phyloP scores from a whole-genome alignment of 768 basidiomycete species.

The Hypsizygus marmoreus region DNA sequence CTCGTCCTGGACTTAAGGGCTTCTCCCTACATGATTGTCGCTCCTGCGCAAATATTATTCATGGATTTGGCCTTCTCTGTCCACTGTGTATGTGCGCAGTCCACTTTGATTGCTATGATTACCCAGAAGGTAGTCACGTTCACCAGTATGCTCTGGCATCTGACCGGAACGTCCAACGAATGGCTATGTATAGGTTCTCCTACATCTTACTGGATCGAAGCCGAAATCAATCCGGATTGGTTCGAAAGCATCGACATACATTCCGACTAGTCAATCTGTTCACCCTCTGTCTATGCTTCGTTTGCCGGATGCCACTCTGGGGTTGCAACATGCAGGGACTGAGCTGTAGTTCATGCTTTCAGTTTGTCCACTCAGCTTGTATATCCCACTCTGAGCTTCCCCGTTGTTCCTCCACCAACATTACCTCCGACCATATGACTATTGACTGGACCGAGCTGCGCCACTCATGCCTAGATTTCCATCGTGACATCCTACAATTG shows the following conservation, averaged over 20 bases:
- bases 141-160: slow-evolving; percentile 50
- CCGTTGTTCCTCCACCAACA: slow-evolving; percentile 38
- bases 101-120: slow-evolving; percentile 81
- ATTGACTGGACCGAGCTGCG: slow-evolving; percentile 57
- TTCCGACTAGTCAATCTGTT: slow-evolving; percentile 69
- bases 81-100: slow-evolving; percentile 68
- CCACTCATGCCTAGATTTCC: slow-evolving; percentile 56
- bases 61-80: slow-evolving; percentile 74
- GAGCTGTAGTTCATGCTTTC: slow-evolving; percentile 61
- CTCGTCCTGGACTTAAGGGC: slow-evolving; percentile 29
- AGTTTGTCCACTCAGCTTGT: slow-evolving; percentile 63
- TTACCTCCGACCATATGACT: slow-evolving; percentile 49
- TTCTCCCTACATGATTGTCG: slow-evolving; percentile 50
- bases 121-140: slow-evolving; percentile 61
- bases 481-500: slow-evolving; percentile 44
- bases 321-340: slow-evolving; percentile 64
- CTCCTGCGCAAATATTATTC: slow-evolving; percentile 53
- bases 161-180: slow-evolving; percentile 50
- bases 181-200: slow-evolving; percentile 68
- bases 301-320: slow-evolving; percentile 75
- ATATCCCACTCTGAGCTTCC: slow-evolving; percentile 27
- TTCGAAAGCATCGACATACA: slow-evolving; percentile 42
- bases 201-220: slow-evolving; percentile 37
- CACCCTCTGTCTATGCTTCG: slow-evolving; percentile 68
- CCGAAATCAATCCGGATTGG: slow-evolving; percentile 17